A percentile compares a stretch with the other conserved stretches of the same genome.
These are phyloP conservation scores for Mucor mucedo DNA, from an alignment of 371 early-diverging fungal species.

Conservation along the genomic window DNA sequence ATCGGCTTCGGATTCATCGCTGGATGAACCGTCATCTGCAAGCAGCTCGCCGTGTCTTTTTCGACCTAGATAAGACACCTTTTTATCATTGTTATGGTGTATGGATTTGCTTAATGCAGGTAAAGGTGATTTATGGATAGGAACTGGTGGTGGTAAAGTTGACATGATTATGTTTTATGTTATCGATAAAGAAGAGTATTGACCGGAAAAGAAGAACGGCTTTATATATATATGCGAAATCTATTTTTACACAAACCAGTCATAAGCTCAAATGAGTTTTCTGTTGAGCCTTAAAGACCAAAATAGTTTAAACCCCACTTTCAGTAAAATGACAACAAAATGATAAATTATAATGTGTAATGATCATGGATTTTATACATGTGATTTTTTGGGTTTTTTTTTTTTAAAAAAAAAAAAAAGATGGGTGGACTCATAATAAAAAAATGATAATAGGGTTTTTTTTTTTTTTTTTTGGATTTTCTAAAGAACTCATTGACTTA, in stretches of 20 bases:
- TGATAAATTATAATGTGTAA: neutral
- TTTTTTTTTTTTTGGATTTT: neutral
- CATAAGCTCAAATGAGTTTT: neutral
- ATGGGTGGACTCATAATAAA: conserved; percentile 6
- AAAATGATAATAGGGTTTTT: neutral
- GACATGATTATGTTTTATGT: neutral
- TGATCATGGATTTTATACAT: neutral
- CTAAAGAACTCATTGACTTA: neutral
- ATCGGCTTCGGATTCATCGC: conserved; percentile 7
- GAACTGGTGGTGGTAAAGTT: neutral
- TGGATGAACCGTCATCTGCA: conserved; percentile 4
- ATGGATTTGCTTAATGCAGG: neutral
- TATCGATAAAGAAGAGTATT: neutral
- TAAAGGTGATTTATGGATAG: conserved; percentile 3
- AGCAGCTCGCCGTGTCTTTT: neutral
- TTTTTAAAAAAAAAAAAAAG: neutral
- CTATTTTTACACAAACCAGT: conserved; percentile 2
- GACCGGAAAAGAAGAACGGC: neutral
- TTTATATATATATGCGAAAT: conserved; percentile 1
- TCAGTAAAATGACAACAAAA: neutral
- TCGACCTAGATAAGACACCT: neutral
- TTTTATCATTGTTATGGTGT: neutral
- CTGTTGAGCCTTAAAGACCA: neutral
- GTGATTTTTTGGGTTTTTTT: neutral
- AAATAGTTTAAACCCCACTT: neutral